Conservation (phyloP, 139 green algal species). For the Tetradesmus obliquus region DNA sequence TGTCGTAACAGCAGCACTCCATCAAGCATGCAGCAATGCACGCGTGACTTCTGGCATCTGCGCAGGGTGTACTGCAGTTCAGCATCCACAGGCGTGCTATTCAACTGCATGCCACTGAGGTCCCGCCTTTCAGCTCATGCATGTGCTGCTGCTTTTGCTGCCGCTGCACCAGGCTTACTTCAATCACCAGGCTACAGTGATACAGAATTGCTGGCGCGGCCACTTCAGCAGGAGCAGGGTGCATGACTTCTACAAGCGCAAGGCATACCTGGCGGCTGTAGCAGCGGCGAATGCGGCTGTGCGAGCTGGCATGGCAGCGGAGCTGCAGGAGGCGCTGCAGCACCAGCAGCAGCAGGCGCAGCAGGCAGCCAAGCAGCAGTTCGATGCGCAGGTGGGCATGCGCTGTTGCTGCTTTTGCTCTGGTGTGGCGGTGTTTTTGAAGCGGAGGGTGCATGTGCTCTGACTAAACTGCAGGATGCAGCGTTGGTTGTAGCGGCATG, state of each 20-base stretch:
- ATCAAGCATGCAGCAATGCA: not conserved
- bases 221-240: slow-evolving; percentile 73
- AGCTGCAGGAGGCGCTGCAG: slow-evolving; percentile 10
- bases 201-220: slow-evolving; percentile 73
- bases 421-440: not conserved
- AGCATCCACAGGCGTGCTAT: not conserved
- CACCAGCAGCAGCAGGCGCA: slow-evolving; percentile 52
- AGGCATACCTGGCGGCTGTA: slow-evolving; percentile 69
- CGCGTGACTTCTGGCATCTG: not conserved
- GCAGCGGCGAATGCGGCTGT: slow-evolving; percentile 47
- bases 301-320: slow-evolving; percentile 39
- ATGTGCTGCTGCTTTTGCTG: not conserved
- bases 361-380: slow-evolving; percentile 51
- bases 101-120: not conserved
- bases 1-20: too few relatives aligned
- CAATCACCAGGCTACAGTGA: slow-evolving; percentile 61
- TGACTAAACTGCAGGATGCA: too few relatives aligned
- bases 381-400: slow-evolving; percentile 54
- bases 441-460: too few relatives aligned
- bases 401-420: not conserved
- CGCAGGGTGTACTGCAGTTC: not conserved
- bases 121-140: too few relatives aligned
- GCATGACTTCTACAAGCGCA: slow-evolving; percentile 73
- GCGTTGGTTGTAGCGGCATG: not conserved
- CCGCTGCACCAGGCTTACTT: slow-evolving; percentile 72